Percentiles rank a stretch among this genome's conserved stretches.
phyloP scores from a whole-genome alignment of 2,329 filamentous ascomycete species.

The Chaetomiaceae sp. region DNA sequence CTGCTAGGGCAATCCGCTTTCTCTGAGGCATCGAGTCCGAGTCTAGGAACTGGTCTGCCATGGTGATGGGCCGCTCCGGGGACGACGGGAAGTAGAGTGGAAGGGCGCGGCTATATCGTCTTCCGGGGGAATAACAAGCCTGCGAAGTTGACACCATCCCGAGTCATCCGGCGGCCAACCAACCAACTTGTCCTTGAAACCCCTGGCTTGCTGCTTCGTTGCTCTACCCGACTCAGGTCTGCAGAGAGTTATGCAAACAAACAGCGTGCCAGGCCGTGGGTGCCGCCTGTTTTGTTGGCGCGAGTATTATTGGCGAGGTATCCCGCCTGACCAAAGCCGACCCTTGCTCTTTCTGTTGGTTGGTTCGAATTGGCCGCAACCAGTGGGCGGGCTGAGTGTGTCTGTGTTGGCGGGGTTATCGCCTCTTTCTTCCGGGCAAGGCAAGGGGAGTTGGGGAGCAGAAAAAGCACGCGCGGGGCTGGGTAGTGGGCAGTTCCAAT shows the following conservation, averaged over 20 bases:
- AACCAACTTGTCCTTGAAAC: conserved; percentile 6
- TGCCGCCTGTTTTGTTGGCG: neutral
- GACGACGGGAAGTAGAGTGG: conserved; percentile 35
- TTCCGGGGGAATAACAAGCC: conserved; percentile 34
- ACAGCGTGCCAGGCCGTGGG: neutral
- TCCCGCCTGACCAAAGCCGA: neutral
- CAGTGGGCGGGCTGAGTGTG: neutral
- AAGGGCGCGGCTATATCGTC: conserved; percentile 40
- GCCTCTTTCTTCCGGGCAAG: no score
- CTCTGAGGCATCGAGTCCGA: conserved; percentile 43
- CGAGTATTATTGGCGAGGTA: no score
- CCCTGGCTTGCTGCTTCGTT: no score
- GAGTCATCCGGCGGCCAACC: conserved; percentile 25
- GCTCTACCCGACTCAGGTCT: no score
- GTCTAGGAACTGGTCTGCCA: conserved; percentile 38
- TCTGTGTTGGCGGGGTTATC: no score
- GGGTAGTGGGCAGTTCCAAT: no score
- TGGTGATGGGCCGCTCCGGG: conserved; percentile 36
- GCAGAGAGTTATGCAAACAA: no score
- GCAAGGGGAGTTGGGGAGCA: no score
- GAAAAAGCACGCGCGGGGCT: no score
- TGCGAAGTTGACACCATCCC: conserved; percentile 47
- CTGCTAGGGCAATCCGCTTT: conserved; percentile 56
- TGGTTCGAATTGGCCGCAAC: neutral
- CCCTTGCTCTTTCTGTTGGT: neutral